Percentiles rank a stretch among this genome's conserved stretches.
Conservation (phyloP, 805 yeast species). For the Sungouiella thailandica region DNA sequence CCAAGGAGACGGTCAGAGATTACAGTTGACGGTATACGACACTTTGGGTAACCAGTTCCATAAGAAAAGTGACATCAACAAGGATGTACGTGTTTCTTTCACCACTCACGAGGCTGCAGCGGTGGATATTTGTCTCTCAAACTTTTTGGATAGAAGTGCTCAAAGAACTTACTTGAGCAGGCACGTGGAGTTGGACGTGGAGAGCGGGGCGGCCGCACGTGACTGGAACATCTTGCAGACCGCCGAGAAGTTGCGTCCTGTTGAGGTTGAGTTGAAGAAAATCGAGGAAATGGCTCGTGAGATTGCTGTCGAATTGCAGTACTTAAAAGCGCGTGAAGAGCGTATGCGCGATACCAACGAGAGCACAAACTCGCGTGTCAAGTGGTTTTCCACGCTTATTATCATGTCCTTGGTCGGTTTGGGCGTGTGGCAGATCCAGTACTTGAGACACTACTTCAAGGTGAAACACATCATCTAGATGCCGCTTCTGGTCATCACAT, state of each 20-base stretch:
- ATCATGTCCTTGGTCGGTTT: slow-evolving; percentile 66
- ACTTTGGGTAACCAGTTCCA: slow-evolving; percentile 76
- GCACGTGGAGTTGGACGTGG: slow-evolving; percentile 84
- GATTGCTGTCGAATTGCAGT: slow-evolving; percentile 71
- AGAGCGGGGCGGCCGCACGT: slow-evolving; percentile 94
- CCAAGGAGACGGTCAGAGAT: slow-evolving; percentile 81
- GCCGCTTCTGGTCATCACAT: too few relatives aligned
- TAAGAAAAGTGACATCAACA: slow-evolving; percentile 72
- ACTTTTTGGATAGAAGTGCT: slow-evolving; percentile 33
- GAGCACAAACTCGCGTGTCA: slow-evolving; percentile 88
- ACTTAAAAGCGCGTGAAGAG: slow-evolving; percentile 83
- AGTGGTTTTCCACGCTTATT: slow-evolving; percentile 73
- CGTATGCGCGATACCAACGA: slow-evolving; percentile 95
- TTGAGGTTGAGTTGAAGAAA: slow-evolving; percentile 83
- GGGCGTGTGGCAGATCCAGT: slow-evolving; percentile 90
- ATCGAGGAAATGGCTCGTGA: slow-evolving; percentile 84
- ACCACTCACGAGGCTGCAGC: slow-evolving; percentile 79
- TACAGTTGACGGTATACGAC: slow-evolving; percentile 67
- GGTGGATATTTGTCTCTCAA: slow-evolving; percentile 88
- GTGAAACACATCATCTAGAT: slow-evolving; percentile 69
- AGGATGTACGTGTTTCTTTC: slow-evolving; percentile 71
- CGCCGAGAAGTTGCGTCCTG: slow-evolving; percentile 86
- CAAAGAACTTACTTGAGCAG: slow-evolving; percentile 46
- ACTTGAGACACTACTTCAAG: slow-evolving; percentile 88
- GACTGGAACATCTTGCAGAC: slow-evolving; percentile 97